Evolutionary conservation across 1,284 basidiomycete genomes (phyloP), one percentile per base, ranked within the genome.

Genomic region (Ceratobasidium sp.): DNA sequence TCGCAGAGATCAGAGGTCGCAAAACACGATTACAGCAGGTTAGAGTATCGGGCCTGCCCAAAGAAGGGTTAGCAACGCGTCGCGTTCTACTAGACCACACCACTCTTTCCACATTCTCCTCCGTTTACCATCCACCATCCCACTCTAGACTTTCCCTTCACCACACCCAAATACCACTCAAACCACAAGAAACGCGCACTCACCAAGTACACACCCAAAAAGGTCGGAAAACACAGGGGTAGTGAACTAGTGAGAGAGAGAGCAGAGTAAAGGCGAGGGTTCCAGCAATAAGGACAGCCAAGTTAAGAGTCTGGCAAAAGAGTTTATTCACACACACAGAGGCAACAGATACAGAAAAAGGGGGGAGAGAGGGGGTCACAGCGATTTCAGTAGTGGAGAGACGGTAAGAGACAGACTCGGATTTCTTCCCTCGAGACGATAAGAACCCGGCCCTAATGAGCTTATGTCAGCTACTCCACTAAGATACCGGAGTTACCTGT

Each of bases 401-500:
- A 49, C 15, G 72, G 56, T 28, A 76, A n/a, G 26, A 66, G 58
- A 33, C 20, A 42, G 26, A 53, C 20, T 4, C 42, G 23, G 12
- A 39, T n/a, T 23, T 42, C 58, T 33, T 33, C 33, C 71, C 46
- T 73, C 58, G 71, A 61, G 71, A 73, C 71, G 42, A 66, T 51
- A 76, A 76, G 61, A 26, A 28, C 40, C 61, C 72, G 72, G 46
- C 72, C 72, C 72, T 76, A 40, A 76, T 49, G 44, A n/a, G 49
- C 28, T 76, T 64, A 76, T 28, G 53, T 76, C 18, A 73, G n/a
- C 33, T 10, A 18, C 40, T 15, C 44, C 44, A 28, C n/a, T 60
- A 7, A 63, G 39, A 63, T 13, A n/a, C 53, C 53, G 53, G 53
- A 55, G 7, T 55, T 55, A 2, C 53, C 33, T 33, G 33, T 33